Base-by-base conservation (phyloP, 768 basidiomycete genomes). In the Boletus subcaerulescens region DNA sequence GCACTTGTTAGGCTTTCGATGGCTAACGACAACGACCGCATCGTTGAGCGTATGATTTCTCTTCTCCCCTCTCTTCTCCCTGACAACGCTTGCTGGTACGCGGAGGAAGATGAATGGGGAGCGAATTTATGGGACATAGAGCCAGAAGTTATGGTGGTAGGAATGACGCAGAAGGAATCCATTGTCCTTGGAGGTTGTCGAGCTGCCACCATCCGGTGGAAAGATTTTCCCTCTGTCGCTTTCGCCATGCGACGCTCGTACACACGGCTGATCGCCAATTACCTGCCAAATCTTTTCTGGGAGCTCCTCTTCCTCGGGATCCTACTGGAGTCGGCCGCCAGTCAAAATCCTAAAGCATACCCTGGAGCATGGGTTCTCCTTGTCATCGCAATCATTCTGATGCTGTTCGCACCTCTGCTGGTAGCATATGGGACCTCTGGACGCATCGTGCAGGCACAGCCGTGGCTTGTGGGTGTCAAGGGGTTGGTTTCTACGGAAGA, bases 171-270 rank as follows among this genome's bases (percentile, higher is more conserved):
- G 13, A 55, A 8, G 3, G 33, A 61, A 11, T 29, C 56, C 3
- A 13, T 70, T 39, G 55, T 66, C 14, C 50, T 68, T 12, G 68
- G 63, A 31, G 68, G 62, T 9, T 65, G 68, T 35, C 60, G 66
- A 17, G 60, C 60, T 7, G 48, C 60, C 0, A 10, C 48, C 12
- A 68, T 70, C 18, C 52, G 53, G 5, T 67, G 66, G 68, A 65
- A 62, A 51, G 44, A 56, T 22, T 67, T 70, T 4, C 65, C 65
- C 11, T 38, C 48, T 0, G 39, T 68, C 14, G 31, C 55, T 4
- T 70, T 59, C 12, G 62, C 47, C 4, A 54, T 36, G 14, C 57
- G 44, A 3, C 55, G 36, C n/a, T 70, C 68, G 0, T n/a, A 10
- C 8, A 55, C 6, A 36, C 57, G 65, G 14, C 3, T 31, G 4